A percentile compares a stretch with the other conserved stretches of the same genome.
These are phyloP conservation scores for Calophaca sinica DNA, from an alignment of 306 rosid species.

Conservation along the genomic window DNA sequence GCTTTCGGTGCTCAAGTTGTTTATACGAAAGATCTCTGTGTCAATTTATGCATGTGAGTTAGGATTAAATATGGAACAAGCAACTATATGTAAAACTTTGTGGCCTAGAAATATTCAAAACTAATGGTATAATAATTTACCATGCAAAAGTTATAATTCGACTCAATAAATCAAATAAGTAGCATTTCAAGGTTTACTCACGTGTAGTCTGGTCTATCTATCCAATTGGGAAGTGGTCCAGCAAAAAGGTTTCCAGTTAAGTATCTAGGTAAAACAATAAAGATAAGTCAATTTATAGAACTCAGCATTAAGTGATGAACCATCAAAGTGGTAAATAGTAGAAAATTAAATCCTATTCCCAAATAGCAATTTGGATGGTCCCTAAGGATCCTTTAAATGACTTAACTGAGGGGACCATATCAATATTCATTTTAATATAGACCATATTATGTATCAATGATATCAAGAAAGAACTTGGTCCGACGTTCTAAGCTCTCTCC, in stretches of 20 bases:
- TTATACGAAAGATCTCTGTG: constrained; percentile 81
- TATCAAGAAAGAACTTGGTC: neutral
- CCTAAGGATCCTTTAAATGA: neutral
- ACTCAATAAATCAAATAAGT: constrained; percentile 13
- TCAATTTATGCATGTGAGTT: constrained; percentile 34
- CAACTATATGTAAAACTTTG: neutral
- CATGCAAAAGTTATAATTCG: constrained; percentile 10
- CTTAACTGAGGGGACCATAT: neutral
- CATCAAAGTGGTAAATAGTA: neutral
- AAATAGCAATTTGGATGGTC: no score
- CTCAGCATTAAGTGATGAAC: neutral
- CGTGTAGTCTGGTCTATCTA: constrained; percentile 43
- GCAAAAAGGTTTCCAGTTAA: constrained; percentile 73
- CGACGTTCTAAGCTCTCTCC: no score
- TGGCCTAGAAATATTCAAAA: neutral
- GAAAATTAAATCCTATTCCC: no score
- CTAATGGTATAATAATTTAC: neutral
- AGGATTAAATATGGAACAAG: constrained; percentile 23
- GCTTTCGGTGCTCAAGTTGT: constrained; percentile 50
- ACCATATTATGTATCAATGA: neutral
- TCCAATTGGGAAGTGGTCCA: constrained; percentile 66
- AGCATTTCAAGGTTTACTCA: constrained; percentile 52
- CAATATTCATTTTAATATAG: neutral
- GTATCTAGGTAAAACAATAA: constrained; percentile 51
- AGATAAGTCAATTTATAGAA: constrained; percentile 13